A percentile compares a stretch with the other conserved stretches of the same genome.
These are phyloP conservation scores for Nicotiana undulata DNA, from an alignment of 257 asterid genomes.

Conservation along the genomic window DNA sequence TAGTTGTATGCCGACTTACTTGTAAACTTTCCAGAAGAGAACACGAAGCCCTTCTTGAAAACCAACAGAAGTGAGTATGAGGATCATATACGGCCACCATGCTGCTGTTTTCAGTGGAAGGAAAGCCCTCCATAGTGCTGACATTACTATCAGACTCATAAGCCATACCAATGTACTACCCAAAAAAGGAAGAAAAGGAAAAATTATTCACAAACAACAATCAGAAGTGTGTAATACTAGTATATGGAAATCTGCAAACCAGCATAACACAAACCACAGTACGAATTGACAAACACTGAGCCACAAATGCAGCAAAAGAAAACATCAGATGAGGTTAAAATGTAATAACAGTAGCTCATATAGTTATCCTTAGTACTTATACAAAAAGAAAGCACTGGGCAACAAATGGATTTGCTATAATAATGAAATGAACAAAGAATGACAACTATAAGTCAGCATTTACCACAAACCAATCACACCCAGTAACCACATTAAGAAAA, in stretches of 20 bases:
- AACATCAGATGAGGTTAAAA: neutral
- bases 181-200: neutral
- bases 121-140: conserved; percentile 86
- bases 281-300: neutral
- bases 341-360: neutral
- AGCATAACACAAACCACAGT: neutral
- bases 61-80: conserved; percentile 63
- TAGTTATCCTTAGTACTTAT: neutral
- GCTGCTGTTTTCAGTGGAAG: conserved; percentile 58
- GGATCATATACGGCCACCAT: conserved; percentile 53
- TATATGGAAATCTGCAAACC: neutral
- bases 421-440: neutral
- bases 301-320: neutral
- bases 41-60: conserved; percentile 79
- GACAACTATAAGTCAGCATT: neutral
- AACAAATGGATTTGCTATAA: neutral
- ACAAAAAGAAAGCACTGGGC: neutral
- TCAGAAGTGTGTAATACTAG: neutral
- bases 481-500: neutral
- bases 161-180: conserved; percentile 80
- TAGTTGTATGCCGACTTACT: conserved; percentile 23
- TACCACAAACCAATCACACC: neutral
- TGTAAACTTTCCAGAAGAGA: conserved; percentile 66
- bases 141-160: conserved; percentile 71
- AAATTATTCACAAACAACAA: conserved; percentile 5